Base-by-base conservation (phyloP, 345 rosid species). In the Clarkia xantiana region DNA sequence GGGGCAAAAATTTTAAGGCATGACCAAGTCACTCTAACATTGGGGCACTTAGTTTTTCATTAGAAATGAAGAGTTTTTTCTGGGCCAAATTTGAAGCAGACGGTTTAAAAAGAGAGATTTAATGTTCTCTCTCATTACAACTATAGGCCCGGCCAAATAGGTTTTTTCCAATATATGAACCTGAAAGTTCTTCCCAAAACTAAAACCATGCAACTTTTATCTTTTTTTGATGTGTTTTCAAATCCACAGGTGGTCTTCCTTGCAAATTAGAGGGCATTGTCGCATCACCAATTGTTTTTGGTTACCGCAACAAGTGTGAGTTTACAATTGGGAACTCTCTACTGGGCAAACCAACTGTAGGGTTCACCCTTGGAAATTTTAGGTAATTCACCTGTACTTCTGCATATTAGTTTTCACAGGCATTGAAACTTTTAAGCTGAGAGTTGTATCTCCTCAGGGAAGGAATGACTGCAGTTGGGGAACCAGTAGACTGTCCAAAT, bases 401-500 rank as follows among this genome's bases (percentile, higher is more conserved):
- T 29, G 36, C 36, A 29, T n/a, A n/a, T 23, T 29, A 29, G 36
- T 29, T 29, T 41, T 60, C 55, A 40, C n/a, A 54, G 40, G 55
- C 57, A 13, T 63, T 49, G 47, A 59, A 15, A 39, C 18, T 44
- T n/a, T 17, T 38, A 18, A 38, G 47, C 49, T 59, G 66, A 66
- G 56, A 59, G 13, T 44, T 6, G 36, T 45, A 23, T 50, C 40
- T 46, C 62, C 69, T 23, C 71, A 86, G 98, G 65, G 93, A 80
- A 62, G 94, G 98, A 38, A 93, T 91, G 52, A 91, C 98, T 47
- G 98, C 96, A 64, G 93, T 91, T 1, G 93, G 76, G 74, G 94
- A 80, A 63, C 93, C 98, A 54, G 58, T 63, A 55, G 73, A 80
- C 69, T 91, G 98, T 65, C 96, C 93, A 54, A 91, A 91, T 68